Conservation (phyloP, 495 filamentous ascomycete species). For the Lasiosphaeria ovina region DNA sequence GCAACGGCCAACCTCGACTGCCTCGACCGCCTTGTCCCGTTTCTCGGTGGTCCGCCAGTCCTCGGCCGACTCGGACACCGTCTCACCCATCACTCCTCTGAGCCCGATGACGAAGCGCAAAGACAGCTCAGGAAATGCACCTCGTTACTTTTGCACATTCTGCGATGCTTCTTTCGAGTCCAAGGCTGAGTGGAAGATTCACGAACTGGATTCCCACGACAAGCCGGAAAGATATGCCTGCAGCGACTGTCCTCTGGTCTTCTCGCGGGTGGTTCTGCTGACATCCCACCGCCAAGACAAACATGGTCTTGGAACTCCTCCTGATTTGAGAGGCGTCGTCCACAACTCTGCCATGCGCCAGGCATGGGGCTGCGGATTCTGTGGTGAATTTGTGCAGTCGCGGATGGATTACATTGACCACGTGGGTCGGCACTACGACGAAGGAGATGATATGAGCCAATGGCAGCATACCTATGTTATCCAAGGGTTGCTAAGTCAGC, state of each 20-base stretch:
- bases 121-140: conserved; percentile 5
- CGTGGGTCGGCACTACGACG: conserved; percentile 25
- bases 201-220: conserved; percentile 22
- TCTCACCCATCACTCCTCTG: conserved; percentile 16
- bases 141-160: conserved; percentile 27
- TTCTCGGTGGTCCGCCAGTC: conserved; percentile 19
- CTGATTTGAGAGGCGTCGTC: conserved; percentile 1
- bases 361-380: conserved; percentile 33
- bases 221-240: conserved; percentile 14
- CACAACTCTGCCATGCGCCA: no score
- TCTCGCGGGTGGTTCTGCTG: conserved; percentile 1
- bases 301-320: conserved; percentile 9
- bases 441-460: conserved; percentile 16
- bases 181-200: conserved; percentile 24
- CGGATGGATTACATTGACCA: conserved; percentile 25
- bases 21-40: conserved; percentile 13
- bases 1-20: conserved; percentile 7
- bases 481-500: conserved; percentile 24
- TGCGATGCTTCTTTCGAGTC: conserved; percentile 21
- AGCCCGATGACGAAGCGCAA: conserved; percentile 13
- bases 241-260: conserved; percentile 14
- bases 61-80: conserved; percentile 20
- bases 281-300: conserved; percentile 9
- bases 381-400: conserved; percentile 12
- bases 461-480: conserved; percentile 29